These are phyloP conservation scores for Potentilla sterilis DNA, from an alignment of 306 rosid genomes.

Conservation along the genomic window DNA sequence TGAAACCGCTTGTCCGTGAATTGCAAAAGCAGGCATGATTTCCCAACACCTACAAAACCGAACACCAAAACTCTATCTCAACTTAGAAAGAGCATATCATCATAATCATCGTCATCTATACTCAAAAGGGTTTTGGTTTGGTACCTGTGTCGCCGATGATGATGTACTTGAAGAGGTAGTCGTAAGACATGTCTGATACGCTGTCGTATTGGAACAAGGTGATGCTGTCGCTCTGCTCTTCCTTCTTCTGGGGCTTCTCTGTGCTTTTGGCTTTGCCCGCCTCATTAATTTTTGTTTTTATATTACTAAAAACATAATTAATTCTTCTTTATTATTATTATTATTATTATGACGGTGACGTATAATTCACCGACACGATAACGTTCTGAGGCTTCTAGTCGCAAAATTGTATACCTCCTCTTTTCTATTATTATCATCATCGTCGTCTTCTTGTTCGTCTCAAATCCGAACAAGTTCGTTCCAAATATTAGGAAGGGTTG, in stretches of 20 bases:
- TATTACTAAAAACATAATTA: neutral
- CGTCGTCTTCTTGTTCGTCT: no score
- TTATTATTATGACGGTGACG: slow-evolving; percentile 9
- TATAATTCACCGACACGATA: slow-evolving; percentile 22
- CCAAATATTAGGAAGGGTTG: no score
- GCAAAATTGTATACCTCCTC: no score
- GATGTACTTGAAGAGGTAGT: slow-evolving; percentile 95
- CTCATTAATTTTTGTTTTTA: slow-evolving; percentile 3
- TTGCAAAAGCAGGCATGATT: slow-evolving; percentile 88
- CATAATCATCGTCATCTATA: neutral
- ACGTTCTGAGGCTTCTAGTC: neutral
- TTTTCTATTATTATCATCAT: no score
- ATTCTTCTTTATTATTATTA: no score
- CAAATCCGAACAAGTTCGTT: no score
- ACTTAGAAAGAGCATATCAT: no score
- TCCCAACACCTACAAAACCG: slow-evolving; percentile 72
- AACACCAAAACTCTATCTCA: neutral
- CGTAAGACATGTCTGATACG: slow-evolving; percentile 71
- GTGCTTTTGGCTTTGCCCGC: slow-evolving; percentile 3
- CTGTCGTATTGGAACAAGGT: slow-evolving; percentile 16
- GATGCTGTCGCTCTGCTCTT: no score
- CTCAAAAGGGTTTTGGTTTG: slow-evolving; percentile 18
- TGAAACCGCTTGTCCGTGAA: slow-evolving; percentile 97
- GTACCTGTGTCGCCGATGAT: slow-evolving; percentile 98
- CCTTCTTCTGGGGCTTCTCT: neutral